Evolutionary conservation across 2,329 filamentous ascomycete species (phyloP), one percentile per base, ranked within the genome.

Genomic region (Fusarium sp.): DNA sequence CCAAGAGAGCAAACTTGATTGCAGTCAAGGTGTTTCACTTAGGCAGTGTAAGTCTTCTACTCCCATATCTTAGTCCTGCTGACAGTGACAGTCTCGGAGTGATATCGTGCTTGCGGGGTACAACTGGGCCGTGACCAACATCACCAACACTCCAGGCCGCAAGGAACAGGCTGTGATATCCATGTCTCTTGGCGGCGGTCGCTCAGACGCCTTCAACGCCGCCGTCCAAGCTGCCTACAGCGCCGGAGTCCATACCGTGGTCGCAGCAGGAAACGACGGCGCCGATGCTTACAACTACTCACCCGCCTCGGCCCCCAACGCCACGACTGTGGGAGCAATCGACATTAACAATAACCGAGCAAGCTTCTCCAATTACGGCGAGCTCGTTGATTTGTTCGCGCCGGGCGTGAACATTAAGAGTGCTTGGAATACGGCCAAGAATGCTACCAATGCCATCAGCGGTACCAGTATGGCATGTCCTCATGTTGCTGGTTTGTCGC

Each of bases 391-490:
- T 71, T 78, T 90, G 72, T 87, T 87, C 61, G 88, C 87, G 2
- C 85, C 88, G 5, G 88, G 88, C 15, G 81, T 83, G 9, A 70
- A 73, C 48, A 79, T 89, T 56, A 77, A 85, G 20, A 87, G 84
- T 47, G 79, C 89, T 5, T 89, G 84, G 83, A 84, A 83, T 59
- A 82, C 83, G 36, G 75, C 79, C 70, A 82, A 66, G 42, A 82
- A 76, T 11, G 84, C 87, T 30, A 86, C 79, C n/a, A 81, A 81
- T 54, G 84, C 78, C 35, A 84, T 90, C 75, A 87, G 84, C 20
- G 90, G 90, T 39, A 92, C 90, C 11, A 90, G 86, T 41, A 91
- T 91, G 90, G 88, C 90, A 5, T 82, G 85, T 7, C 90, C 90
- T 1, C 90, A 91, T 77, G 84, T 92, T 60, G 84, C 88, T 30